These are phyloP conservation scores for Bondarzewia mesenterica DNA, from an alignment of 1,284 basidiomycete genomes.

Conservation along the genomic window DNA sequence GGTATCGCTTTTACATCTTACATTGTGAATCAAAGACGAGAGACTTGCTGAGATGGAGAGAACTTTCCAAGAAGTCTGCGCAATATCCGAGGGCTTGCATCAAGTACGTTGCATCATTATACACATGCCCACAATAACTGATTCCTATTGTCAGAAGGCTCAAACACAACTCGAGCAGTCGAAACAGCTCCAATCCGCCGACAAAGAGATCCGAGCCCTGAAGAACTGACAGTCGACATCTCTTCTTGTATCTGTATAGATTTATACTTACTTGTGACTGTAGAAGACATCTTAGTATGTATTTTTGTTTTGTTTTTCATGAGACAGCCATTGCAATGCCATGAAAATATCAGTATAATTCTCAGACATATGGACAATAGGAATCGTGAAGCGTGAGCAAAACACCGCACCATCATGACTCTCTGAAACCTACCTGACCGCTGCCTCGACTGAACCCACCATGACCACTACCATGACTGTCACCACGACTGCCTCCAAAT, in stretches of 20 bases:
- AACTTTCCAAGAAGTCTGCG: not conserved
- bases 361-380: too few species aligned
- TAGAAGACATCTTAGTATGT: not conserved
- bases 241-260: too few species aligned
- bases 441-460: constrained; percentile 15
- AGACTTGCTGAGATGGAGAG: not conserved
- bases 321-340: not conserved
- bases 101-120: not conserved
- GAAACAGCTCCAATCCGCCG: not conserved
- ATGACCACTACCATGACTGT: constrained; percentile 25
- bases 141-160: not conserved
- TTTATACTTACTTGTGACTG: too few species aligned
- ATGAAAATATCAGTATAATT: not conserved
- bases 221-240: not conserved
- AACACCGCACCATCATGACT: constrained; percentile 30
- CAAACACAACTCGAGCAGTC: constrained; percentile 1
- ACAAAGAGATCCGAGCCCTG: constrained; percentile 1
- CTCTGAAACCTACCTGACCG: constrained; percentile 29
- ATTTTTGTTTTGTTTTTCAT: not conserved
- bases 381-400: not conserved
- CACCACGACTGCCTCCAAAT: constrained; percentile 28
- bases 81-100: not conserved
- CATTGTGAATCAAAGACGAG: not conserved
- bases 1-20: too few species aligned
- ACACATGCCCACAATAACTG: too few species aligned